These are phyloP conservation scores for Epichloe glyceriae DNA, from an alignment of 2,329 filamentous ascomycete species.

Conservation along the genomic window DNA sequence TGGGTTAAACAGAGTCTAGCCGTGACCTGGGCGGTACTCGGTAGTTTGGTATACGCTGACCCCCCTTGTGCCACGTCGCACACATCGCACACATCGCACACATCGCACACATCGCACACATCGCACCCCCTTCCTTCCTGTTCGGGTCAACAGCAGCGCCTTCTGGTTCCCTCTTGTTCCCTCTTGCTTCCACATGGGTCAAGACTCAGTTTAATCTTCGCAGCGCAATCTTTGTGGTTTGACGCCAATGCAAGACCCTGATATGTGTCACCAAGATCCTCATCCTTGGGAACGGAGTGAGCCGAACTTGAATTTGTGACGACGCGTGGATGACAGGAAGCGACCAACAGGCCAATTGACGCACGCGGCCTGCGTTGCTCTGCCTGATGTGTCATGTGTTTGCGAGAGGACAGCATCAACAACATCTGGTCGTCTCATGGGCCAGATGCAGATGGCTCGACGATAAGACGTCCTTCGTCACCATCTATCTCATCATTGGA, in stretches of 20 bases:
- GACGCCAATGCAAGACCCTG: conserved; percentile 2
- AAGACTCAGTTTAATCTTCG: background rate
- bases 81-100: too few relatives aligned
- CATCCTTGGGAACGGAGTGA: background rate
- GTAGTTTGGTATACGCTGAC: too few relatives aligned
- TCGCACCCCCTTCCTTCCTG: conserved; percentile 2
- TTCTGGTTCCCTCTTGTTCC: background rate
- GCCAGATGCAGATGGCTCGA: too few relatives aligned
- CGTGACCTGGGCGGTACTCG: too few relatives aligned
- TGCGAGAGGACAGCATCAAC: too few relatives aligned
- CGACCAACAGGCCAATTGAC: conserved; percentile 1
- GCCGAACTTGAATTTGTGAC: background rate
- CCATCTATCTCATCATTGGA: too few relatives aligned
- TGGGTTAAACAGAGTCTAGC: too few relatives aligned
- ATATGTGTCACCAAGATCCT: background rate
- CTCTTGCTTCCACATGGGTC: background rate
- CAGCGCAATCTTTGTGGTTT: conserved; percentile 1
- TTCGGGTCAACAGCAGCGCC: background rate
- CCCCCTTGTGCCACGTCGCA: background rate
- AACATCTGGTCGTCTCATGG: too few relatives aligned
- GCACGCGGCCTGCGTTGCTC: background rate
- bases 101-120: background rate
- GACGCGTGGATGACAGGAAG: background rate
- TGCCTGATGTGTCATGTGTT: too few relatives aligned
- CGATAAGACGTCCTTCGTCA: too few relatives aligned